Conservation (phyloP, 2,329 filamentous ascomycete species). For the Aureobasidium sp. region DNA sequence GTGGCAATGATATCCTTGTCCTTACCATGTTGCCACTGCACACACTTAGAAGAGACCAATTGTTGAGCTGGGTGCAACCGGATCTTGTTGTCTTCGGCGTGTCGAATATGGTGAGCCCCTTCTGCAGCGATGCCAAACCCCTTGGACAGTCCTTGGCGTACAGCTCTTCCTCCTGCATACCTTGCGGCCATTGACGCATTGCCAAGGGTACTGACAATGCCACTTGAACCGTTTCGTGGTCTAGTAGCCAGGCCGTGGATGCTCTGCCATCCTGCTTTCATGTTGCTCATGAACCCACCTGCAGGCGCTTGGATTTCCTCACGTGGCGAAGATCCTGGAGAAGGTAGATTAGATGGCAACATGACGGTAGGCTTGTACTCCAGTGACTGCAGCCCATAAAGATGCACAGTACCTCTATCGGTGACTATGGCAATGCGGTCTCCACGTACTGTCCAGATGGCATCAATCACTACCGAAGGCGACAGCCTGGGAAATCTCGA, state of each 20-base stretch:
- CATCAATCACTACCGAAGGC: conserved; percentile 81
- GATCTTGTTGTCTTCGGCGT: conserved; percentile 68
- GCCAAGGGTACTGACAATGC: conserved; percentile 29
- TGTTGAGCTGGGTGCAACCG: conserved; percentile 53
- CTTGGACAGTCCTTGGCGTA: conserved; percentile 67
- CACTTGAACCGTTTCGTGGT: conserved; percentile 27
- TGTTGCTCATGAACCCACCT: conserved; percentile 18
- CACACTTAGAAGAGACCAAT: conserved; percentile 52
- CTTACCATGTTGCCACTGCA: conserved; percentile 58
- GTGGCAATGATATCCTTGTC: conserved; percentile 58
- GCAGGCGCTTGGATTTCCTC: conserved; percentile 6
- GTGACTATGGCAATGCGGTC: conserved; percentile 85
- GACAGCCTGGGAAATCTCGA: conserved; percentile 89
- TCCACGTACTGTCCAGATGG: conserved; percentile 78
- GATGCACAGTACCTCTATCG: conserved; percentile 88
- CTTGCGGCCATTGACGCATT: conserved; percentile 42
- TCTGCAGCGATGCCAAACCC: conserved; percentile 66
- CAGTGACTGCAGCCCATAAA: conserved; percentile 49
- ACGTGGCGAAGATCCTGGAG: conserved; percentile 18
- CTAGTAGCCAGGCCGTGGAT: conserved; percentile 60
- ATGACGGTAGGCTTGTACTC: conserved; percentile 6
- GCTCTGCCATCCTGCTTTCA: conserved; percentile 17
- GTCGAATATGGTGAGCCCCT: conserved; percentile 62
- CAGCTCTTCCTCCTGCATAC: conserved; percentile 59
- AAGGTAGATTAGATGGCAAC: conserved; percentile 11